These are phyloP conservation scores for Trametes elegans DNA, from an alignment of 768 basidiomycete genomes.

Conservation along the genomic window DNA sequence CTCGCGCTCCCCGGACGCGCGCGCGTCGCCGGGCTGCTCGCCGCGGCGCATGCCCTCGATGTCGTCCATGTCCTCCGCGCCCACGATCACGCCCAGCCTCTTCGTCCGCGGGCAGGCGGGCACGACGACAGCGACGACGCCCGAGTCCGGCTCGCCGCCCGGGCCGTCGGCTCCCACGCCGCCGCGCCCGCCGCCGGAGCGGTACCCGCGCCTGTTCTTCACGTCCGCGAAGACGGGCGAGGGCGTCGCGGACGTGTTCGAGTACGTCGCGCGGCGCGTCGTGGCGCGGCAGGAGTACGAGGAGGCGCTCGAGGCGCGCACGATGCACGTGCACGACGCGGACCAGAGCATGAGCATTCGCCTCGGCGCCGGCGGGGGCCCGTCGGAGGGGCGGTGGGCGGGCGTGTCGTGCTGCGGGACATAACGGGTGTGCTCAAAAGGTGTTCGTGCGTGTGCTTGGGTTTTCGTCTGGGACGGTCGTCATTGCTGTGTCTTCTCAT, in stretches of 20 bases:
- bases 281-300: conserved; percentile 65
- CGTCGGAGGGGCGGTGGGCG: neutral
- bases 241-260: conserved; percentile 72
- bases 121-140: conserved; percentile 26
- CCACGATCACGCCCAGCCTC: conserved; percentile 60
- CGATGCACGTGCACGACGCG: conserved; percentile 40
- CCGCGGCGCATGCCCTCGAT: conserved; percentile 33
- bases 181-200: conserved; percentile 37
- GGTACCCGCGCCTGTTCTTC: conserved; percentile 66
- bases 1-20: conserved; percentile 17
- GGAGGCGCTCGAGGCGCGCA: conserved; percentile 48
- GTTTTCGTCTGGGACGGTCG: too few species aligned
- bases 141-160: conserved; percentile 21
- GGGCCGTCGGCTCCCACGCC: conserved; percentile 8
- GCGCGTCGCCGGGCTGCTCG: conserved; percentile 15
- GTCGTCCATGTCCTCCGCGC: conserved; percentile 45
- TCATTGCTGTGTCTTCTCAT: neutral
- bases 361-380: conserved; percentile 17
- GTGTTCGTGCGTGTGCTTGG: neutral
- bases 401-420: conserved; percentile 10
- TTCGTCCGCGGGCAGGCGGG: conserved; percentile 34
- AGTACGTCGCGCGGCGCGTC: conserved; percentile 67
- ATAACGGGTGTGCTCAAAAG: neutral
- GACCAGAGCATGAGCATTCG: conserved; percentile 38
- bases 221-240: conserved; percentile 78